Evolutionary conservation across 257 asterid species (phyloP).

Genomic region (Parsonsia alboflavescens): DNA sequence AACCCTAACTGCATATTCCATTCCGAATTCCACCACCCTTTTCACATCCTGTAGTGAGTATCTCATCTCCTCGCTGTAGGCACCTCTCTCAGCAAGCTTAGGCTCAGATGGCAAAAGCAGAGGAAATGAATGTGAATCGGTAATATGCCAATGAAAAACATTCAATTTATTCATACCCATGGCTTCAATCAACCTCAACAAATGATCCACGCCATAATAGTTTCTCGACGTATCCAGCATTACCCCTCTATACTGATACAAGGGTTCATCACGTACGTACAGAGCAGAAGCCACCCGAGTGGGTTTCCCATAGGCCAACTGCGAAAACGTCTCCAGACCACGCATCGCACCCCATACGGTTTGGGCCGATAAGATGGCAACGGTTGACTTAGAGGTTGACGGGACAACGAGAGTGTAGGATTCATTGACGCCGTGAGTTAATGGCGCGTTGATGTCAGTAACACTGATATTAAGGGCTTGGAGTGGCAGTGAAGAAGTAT

Average conservation of each 20-base stretch:
- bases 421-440: constrained; percentile 69
- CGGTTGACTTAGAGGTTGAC: constrained; percentile 10
- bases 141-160: constrained; percentile 92
- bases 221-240: too few species aligned
- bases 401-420: constrained; percentile 65
- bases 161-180: constrained; percentile 88
- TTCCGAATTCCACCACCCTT: constrained; percentile 60
- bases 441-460: constrained; percentile 37
- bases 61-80: constrained; percentile 66
- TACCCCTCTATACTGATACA: too few species aligned
- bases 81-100: constrained; percentile 60
- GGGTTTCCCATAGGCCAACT: too few species aligned
- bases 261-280: too few species aligned
- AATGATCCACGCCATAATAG: too few species aligned
- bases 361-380: too few species aligned
- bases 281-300: too few species aligned
- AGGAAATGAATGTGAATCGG: constrained; percentile 94
- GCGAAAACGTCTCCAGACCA: too few species aligned
- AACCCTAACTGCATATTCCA: constrained; percentile 76
- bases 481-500: constrained; percentile 45
- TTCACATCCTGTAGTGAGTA: constrained; percentile 70
- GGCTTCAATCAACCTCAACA: constrained; percentile 39
- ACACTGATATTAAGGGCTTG: constrained; percentile 33
- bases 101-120: constrained; percentile 73
- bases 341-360: too few species aligned